Evolutionary conservation across 257 asterid genomes (phyloP).

Genomic region (Dorcoceras hygrometricum): DNA sequence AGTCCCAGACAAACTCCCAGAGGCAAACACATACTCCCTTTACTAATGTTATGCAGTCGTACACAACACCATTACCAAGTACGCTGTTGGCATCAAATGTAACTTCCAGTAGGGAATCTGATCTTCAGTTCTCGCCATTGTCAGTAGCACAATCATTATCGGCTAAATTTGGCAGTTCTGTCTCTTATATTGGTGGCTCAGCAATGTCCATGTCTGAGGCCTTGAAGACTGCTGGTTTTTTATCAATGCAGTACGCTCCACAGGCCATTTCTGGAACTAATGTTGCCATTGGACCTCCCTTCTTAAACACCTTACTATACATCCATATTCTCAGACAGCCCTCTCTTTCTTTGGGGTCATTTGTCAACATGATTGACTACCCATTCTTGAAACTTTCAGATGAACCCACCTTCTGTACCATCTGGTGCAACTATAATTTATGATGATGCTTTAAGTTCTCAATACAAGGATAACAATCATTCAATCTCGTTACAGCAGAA

Average conservation of each 20-base stretch:
- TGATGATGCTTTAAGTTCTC: slow-evolving; percentile 70
- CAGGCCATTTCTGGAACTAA: slow-evolving; percentile 50
- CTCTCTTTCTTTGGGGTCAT: slow-evolving; percentile 60
- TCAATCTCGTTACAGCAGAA: slow-evolving; percentile 77
- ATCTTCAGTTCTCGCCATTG: slow-evolving; percentile 71
- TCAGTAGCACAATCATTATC: slow-evolving; percentile 60
- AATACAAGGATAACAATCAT: slow-evolving; percentile 63
- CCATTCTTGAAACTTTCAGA: slow-evolving; percentile 67
- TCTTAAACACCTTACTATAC: slow-evolving; percentile 67
- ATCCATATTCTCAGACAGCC: slow-evolving; percentile 77
- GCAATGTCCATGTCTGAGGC: slow-evolving; percentile 85
- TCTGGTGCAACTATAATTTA: slow-evolving; percentile 55
- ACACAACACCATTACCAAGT: too few relatives aligned
- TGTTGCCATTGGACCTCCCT: slow-evolving; percentile 64
- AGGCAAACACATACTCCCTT: too few relatives aligned
- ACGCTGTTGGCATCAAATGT: too few relatives aligned
- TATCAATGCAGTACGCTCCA: slow-evolving; percentile 52
- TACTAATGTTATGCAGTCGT: too few relatives aligned
- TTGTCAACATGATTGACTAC: slow-evolving; percentile 63
- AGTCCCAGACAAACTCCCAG: too few relatives aligned
- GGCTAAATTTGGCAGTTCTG: slow-evolving; percentile 56
- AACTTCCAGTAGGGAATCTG: slow-evolving; percentile 89
- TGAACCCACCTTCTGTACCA: slow-evolving; percentile 59
- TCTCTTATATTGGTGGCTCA: slow-evolving; percentile 54
- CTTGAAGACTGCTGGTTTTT: slow-evolving; percentile 47